Base-by-base conservation (phyloP, 2,329 filamentous ascomycete genomes). In the Endocalyx cinctus region DNA sequence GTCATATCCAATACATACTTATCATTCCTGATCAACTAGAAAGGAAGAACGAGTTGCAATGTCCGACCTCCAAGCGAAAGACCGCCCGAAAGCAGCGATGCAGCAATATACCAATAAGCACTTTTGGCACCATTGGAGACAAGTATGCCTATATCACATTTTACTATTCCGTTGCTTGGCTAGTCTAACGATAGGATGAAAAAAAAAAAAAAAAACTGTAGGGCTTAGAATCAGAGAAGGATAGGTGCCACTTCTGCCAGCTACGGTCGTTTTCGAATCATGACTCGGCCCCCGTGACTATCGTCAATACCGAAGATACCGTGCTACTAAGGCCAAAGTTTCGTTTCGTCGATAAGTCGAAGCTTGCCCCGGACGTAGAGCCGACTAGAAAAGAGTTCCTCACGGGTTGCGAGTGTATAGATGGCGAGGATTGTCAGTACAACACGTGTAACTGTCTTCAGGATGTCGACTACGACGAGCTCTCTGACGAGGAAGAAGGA, bases 371-470 rank as follows among this genome's bases (percentile, higher is more conserved):
- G 1, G 82, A 76, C 14, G 80, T 90, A 0, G 56, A 72, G 27
- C 66, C 70, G 10, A 74, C 74, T 4, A 74, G 74, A 39, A 63
- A 66, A 29, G 81, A 70, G 17, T 84, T 86, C 34, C 73, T 79
- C 42, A 71, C 69, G 34, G 86, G 86, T 3, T 94, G 87, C 52
- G 61, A 72, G 29, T 94, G 87, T 50, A 57, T 50, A 2, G 62
- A 73, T 2, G 68, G 77, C 31, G 68, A 72, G 48, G 72, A 77
- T 4, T 89, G 86, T 52, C 79, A 84, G 52, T 85, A 79, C 46
- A 67, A 64, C 23, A 66, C 62, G 16, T 94, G 87, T 52, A 66
- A 71, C 8, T 92, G 86, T 43, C 69, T 88, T 8, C 60, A 67
- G 35, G 69, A 74, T 43, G 59, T 72, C 42, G 74, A 79, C 8